A percentile compares a stretch with the other conserved stretches of the same genome.
These are phyloP conservation scores for Fusarium sororula DNA, from an alignment of 2,329 filamentous ascomycete genomes.

Conservation along the genomic window DNA sequence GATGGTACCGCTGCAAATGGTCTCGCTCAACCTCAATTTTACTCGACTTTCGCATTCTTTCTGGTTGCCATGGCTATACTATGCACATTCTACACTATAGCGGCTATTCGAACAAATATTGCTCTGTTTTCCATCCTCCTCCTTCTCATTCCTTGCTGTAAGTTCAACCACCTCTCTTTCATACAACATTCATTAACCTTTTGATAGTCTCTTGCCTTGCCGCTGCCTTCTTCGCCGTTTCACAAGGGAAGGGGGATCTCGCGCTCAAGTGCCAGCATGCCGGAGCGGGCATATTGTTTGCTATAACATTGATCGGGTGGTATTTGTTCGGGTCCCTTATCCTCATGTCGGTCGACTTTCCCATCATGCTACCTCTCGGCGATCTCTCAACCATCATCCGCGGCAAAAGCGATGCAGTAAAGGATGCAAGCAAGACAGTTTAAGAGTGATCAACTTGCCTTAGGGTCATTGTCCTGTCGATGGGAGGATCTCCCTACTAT, in stretches of 20 bases:
- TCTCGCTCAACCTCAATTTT: slow-evolving; percentile 55
- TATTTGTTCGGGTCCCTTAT: slow-evolving; percentile 60
- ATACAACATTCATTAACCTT: neutral
- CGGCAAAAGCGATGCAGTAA: slow-evolving; percentile 16
- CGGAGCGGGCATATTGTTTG: slow-evolving; percentile 41
- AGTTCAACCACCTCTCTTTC: neutral
- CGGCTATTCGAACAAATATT: slow-evolving; percentile 71
- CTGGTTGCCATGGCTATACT: slow-evolving; percentile 69
- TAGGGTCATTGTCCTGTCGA: too few relatives aligned
- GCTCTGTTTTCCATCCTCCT: slow-evolving; percentile 67
- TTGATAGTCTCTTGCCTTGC: slow-evolving; percentile 41
- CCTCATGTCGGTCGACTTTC: slow-evolving; percentile 61
- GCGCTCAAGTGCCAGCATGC: slow-evolving; percentile 41
- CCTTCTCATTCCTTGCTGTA: slow-evolving; percentile 58
- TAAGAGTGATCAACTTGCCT: neutral
- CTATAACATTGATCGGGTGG: slow-evolving; percentile 53
- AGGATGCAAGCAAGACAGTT: slow-evolving; percentile 11
- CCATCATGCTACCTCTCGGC: slow-evolving; percentile 58
- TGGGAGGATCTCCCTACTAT: too few relatives aligned
- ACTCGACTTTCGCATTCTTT: slow-evolving; percentile 65
- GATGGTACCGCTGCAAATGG: slow-evolving; percentile 48
- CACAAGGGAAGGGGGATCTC: slow-evolving; percentile 19
- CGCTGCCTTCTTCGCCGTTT: slow-evolving; percentile 44
- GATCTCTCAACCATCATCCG: slow-evolving; percentile 57
- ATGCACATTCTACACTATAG: slow-evolving; percentile 69